Conservation (phyloP, 169 alveolate species). For the Theileria orientalis region DNA sequence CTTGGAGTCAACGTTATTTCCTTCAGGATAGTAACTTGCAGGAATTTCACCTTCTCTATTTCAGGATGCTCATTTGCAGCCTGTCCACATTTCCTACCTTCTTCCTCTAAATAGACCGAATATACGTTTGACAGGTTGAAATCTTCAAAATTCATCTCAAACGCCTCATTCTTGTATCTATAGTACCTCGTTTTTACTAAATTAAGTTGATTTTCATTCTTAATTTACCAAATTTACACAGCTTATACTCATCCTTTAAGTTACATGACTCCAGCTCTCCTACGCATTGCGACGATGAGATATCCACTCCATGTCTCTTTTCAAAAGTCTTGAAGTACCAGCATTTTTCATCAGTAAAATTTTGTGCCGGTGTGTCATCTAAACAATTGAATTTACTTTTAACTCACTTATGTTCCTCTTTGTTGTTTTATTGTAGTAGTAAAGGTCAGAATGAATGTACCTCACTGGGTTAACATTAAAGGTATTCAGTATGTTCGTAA, state of each 20-base stretch:
- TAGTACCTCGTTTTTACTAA: constrained; percentile 33
- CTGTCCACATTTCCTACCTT: constrained; percentile 8
- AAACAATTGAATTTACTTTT: not conserved
- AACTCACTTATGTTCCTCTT: not conserved
- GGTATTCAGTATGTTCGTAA: not conserved
- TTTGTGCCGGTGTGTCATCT: not conserved
- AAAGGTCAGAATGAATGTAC: constrained; percentile 8
- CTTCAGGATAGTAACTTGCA: constrained; percentile 13
- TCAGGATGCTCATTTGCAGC: not conserved
- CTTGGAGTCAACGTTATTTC: constrained; percentile 11
- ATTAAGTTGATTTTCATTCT: not conserved
- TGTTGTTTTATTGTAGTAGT: not conserved
- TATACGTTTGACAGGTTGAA: constrained; percentile 27
- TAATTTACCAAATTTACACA: constrained; percentile 11
- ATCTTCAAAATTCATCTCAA: constrained; percentile 16
- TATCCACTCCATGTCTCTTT: constrained; percentile 7
- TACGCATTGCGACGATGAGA: not conserved
- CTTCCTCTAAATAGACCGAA: constrained; percentile 26
- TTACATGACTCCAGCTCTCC: not conserved
- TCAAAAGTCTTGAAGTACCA: not conserved
- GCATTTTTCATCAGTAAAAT: not conserved
- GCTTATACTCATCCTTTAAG: not conserved
- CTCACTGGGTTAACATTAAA: constrained; percentile 20
- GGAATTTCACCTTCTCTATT: not conserved
- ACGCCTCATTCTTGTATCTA: not conserved